phyloP scores from a whole-genome alignment of 2,329 filamentous ascomycete species.

The Diaporthe helianthi region DNA sequence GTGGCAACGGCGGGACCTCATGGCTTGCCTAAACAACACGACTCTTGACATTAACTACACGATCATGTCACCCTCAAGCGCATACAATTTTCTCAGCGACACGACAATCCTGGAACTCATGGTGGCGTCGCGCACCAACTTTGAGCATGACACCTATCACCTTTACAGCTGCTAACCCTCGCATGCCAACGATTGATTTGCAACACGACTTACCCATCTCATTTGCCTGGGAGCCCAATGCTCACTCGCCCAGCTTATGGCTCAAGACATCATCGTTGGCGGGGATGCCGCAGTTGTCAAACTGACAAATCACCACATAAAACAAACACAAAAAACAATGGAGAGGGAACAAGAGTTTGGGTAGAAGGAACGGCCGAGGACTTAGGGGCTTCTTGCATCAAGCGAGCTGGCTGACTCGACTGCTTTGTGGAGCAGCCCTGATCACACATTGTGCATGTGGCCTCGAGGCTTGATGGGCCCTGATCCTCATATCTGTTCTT shows the following conservation, averaged over 20 bases:
- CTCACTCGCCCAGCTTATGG: neutral
- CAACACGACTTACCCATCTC: neutral
- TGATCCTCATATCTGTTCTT: neutral
- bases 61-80: neutral
- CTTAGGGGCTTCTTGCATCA: neutral
- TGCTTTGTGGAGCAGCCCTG: neutral
- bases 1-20: neutral
- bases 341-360: conserved; percentile 4
- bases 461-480: neutral
- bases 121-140: conserved; percentile 8
- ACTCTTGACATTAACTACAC: neutral
- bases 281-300: neutral
- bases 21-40: neutral
- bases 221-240: neutral
- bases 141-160: conserved; percentile 9
- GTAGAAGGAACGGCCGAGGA: neutral
- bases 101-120: conserved; percentile 25
- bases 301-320: neutral
- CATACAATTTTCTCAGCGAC: conserved; percentile 3
- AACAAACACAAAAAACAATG: neutral
- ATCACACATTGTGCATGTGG: neutral
- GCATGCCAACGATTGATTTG: neutral
- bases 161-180: neutral
- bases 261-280: neutral
- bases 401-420: neutral